phyloP scores from a whole-genome alignment of 768 basidiomycete genomes.

The Leccinum pellstonianum region DNA sequence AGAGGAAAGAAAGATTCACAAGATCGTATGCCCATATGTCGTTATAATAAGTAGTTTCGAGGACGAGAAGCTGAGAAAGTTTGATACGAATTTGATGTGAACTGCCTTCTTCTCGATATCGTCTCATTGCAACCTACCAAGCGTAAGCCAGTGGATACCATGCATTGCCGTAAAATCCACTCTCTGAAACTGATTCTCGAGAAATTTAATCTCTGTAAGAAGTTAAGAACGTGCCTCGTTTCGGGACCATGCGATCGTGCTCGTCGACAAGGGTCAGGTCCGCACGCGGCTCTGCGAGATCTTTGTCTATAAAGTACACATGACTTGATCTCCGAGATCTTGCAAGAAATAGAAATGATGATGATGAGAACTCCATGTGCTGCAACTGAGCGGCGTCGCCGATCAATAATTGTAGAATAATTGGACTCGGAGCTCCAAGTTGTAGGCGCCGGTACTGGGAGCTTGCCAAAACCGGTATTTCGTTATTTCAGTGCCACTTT shows the following conservation, averaged over 20 bases:
- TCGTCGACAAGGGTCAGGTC: background rate
- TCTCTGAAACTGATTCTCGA: background rate
- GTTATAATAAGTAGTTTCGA: conserved; percentile 4
- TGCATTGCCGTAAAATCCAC: background rate
- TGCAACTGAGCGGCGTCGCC: background rate
- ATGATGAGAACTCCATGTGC: background rate
- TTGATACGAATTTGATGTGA: background rate
- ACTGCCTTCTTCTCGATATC: background rate
- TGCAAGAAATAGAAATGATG: background rate
- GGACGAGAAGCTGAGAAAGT: background rate
- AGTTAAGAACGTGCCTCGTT: background rate
- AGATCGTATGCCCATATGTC: background rate
- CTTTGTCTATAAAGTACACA: background rate
- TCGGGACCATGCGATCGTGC: background rate
- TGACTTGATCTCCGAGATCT: background rate
- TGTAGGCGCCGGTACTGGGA: background rate
- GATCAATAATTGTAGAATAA: background rate
- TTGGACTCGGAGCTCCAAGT: background rate
- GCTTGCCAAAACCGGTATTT: background rate
- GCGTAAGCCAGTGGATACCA: background rate
- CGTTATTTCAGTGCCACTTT: background rate
- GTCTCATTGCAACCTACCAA: background rate
- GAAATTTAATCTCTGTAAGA: background rate
- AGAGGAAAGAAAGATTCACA: background rate
- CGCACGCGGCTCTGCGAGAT: background rate